Conservation (phyloP, 371 early-diverging fungal genomes). For the Circinella umbellata region DNA sequence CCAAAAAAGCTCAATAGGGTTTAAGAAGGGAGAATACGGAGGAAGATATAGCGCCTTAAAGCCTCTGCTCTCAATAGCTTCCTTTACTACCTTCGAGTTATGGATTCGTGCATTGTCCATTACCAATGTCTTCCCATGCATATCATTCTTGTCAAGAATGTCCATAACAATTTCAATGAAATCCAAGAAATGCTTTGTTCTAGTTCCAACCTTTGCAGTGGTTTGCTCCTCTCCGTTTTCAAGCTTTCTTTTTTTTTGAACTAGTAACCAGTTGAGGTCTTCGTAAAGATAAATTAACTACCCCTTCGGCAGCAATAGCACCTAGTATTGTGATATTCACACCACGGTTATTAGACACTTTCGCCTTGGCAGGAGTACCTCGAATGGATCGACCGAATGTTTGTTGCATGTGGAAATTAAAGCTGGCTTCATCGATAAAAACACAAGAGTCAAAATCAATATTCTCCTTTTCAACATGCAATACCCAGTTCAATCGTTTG, state of each 20-base stretch:
- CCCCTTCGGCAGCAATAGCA: background rate
- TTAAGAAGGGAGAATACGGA: background rate
- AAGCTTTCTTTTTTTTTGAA: slow-evolving; percentile 3
- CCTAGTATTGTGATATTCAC: slow-evolving; percentile 9
- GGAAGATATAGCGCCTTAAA: slow-evolving; percentile 1
- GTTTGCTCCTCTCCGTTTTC: slow-evolving; percentile 1
- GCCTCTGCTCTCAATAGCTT: background rate
- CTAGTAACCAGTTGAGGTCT: background rate
- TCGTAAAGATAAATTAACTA: slow-evolving; percentile 1
- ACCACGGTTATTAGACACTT: slow-evolving; percentile 1
- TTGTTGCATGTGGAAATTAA: background rate
- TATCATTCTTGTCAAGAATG: background rate
- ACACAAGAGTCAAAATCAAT: slow-evolving; percentile 1
- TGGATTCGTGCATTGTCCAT: slow-evolving; percentile 21
- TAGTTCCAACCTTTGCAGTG: background rate
- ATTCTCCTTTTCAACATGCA: background rate
- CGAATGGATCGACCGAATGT: slow-evolving; percentile 5
- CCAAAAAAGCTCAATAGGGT: slow-evolving; percentile 11
- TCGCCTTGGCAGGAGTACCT: background rate
- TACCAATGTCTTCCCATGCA: slow-evolving; percentile 10
- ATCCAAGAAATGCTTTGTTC: background rate
- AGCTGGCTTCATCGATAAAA: slow-evolving; percentile 16
- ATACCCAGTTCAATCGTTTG: background rate
- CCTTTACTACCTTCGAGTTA: background rate
- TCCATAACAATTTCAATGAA: slow-evolving; percentile 15